phyloP scores from a whole-genome alignment of 352 stramenopile genomes.

The Plasmopara halstedii region DNA sequence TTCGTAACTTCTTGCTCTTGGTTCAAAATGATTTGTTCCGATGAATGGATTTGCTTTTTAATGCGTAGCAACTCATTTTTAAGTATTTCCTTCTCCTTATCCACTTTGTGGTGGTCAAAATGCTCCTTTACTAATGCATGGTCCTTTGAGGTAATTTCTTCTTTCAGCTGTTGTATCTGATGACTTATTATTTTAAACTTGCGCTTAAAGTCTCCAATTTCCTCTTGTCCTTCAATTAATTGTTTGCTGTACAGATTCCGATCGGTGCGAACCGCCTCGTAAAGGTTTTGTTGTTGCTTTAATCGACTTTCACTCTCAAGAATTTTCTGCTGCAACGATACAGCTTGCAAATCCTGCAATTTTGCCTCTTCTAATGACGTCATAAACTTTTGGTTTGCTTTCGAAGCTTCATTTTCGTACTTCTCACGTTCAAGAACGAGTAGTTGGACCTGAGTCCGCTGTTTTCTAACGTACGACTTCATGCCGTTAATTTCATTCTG shows the following conservation, averaged over 20 bases:
- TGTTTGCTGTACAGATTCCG: conserved; percentile 92
- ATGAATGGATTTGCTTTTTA: conserved; percentile 85
- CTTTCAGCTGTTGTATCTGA: conserved; percentile 88
- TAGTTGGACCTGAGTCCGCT: conserved; percentile 71
- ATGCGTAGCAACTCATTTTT: conserved; percentile 88
- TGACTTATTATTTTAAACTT: conserved; percentile 91
- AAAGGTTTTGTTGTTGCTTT: conserved; percentile 93
- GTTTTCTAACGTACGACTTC: conserved; percentile 72
- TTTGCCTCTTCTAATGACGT: conserved; percentile 76
- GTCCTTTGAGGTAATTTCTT: conserved; percentile 91
- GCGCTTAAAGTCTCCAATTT: conserved; percentile 85
- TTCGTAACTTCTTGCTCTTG: conserved; percentile 78
- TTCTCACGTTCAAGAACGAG: conserved; percentile 83
- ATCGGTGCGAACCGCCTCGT: conserved; percentile 89
- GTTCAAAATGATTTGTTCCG: conserved; percentile 86
- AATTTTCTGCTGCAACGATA: conserved; percentile 72
- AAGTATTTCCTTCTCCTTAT: conserved; percentile 88
- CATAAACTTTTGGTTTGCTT: conserved; percentile 76
- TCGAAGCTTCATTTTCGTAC: conserved; percentile 81
- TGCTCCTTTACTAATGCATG: conserved; percentile 90
- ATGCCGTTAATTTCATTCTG: conserved; percentile 85
- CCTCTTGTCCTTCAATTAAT: conserved; percentile 88
- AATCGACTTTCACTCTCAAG: conserved; percentile 65
- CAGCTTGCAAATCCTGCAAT: conserved; percentile 63
- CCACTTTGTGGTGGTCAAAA: conserved; percentile 91